Evolutionary conservation across 768 basidiomycete genomes (phyloP).

Genomic region (Pisolithus microcarpus): DNA sequence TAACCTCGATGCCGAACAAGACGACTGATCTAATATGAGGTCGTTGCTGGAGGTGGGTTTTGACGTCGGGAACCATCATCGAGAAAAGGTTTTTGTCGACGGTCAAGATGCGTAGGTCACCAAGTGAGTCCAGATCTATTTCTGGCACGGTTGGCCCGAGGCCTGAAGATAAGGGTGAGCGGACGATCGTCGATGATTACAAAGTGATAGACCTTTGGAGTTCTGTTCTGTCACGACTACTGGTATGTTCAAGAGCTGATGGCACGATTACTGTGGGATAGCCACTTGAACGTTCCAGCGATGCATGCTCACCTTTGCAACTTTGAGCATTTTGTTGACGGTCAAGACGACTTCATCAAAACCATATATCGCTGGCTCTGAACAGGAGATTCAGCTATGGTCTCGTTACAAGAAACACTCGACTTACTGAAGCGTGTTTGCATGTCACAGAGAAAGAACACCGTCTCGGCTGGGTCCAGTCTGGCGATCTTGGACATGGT

Average conservation of each 20-base stretch:
- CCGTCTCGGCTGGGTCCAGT: conserved; percentile 33
- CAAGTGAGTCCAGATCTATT: conserved; percentile 49
- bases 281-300: not conserved
- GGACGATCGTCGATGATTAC: conserved; percentile 2
- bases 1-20: conserved; percentile 83
- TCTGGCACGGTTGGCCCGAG: conserved; percentile 64
- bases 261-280: conserved; percentile 1
- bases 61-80: conserved; percentile 71
- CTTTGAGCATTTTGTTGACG: conserved; percentile 67
- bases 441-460: conserved; percentile 81
- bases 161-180: conserved; percentile 31
- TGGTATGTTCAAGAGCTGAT: conserved; percentile 55
- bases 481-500: conserved; percentile 25
- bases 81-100: conserved; percentile 79
- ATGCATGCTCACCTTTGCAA: conserved; percentile 54
- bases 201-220: conserved; percentile 48
- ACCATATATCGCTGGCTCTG: conserved; percentile 51
- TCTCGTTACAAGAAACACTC: not conserved
- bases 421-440: conserved; percentile 67
- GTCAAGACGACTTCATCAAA: conserved; percentile 67
- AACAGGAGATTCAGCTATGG: not conserved
- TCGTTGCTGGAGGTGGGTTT: conserved; percentile 39
- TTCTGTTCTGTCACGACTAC: conserved; percentile 85
- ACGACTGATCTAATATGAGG: conserved; percentile 54
- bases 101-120: conserved; percentile 49